A percentile compares a stretch with the other conserved stretches of the same genome.
These are phyloP conservation scores for Venturia carpophila DNA, from an alignment of 2,329 filamentous ascomycete genomes.

Conservation along the genomic window DNA sequence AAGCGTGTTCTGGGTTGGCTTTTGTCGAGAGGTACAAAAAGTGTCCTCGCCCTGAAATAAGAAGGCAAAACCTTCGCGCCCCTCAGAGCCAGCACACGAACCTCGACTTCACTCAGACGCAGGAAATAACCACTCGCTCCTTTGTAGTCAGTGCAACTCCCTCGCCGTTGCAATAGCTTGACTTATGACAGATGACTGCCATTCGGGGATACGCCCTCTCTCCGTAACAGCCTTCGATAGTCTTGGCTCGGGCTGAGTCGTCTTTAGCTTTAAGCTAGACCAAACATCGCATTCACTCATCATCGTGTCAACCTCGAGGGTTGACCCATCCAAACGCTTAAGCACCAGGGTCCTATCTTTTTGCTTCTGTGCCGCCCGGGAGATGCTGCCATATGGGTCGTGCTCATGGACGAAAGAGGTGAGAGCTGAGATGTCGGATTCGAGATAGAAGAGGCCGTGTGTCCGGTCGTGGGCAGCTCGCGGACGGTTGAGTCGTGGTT, in stretches of 20 bases:
- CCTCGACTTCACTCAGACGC: neutral
- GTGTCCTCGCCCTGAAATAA: no score
- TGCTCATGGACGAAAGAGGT: neutral
- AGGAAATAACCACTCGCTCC: neutral
- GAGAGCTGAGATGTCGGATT: neutral
- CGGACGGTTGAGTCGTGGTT: neutral
- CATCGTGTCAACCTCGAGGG: neutral
- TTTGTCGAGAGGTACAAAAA: no score
- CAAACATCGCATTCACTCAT: neutral
- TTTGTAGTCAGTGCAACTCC: neutral
- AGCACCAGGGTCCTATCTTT: neutral
- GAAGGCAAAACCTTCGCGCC: no score
- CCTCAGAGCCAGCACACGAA: neutral
- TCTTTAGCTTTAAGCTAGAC: neutral
- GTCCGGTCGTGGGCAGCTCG: neutral
- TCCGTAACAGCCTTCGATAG: neutral
- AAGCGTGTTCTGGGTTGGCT: no score
- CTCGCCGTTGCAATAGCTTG: neutral
- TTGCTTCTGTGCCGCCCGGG: neutral
- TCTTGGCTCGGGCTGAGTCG: neutral
- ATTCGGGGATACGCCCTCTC: neutral
- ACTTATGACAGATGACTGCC: neutral
- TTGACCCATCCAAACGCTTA: neutral
- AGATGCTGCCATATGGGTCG: neutral
- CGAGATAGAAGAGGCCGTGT: neutral